Evolutionary conservation across 2,329 filamentous ascomycete species (phyloP), one percentile per base, ranked within the genome.

Genomic region (Hortaea werneckii): DNA sequence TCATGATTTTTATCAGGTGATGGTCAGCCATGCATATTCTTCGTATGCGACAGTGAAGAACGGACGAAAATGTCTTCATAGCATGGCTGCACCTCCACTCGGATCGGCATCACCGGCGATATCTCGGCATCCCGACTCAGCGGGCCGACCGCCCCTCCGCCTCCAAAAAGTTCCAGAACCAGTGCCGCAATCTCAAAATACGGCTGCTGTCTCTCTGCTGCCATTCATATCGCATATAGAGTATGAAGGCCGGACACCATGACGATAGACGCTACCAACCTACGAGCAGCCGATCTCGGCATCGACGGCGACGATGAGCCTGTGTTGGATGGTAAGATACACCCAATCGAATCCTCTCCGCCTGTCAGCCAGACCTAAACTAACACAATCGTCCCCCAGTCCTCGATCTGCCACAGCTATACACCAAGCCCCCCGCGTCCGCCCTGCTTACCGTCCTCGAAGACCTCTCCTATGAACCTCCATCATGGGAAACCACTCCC

Each of bases 341-440:
- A 8, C 8, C 10, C 37, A 12, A 8, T 8, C 9, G 11, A n/a
- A 10, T 3, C 13, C 37, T n/a, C 37, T 39, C 37, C 37, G 5
- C 37, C 37, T 8, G 10, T 39, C 37, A n/a, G 10, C 10, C 37
- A 20, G 20, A 20, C 20, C 20, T 20, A 20, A 20, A 26, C 37
- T 39, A 20, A 39, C 37, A 10, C 32, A 35, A 8, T 46, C 10
- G 40, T 12, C 5, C 13, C 29, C n/a, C 58, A 82, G 80, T 80
- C 48, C 70, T 83, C 47, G 85, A 90, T 59, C 77, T 95, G 27
- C 87, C 88, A n/a, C 85, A 88, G 59, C 74, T 90, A 51, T 87
- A 88, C 75, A 78, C 83, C 57, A 83, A 79, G 58, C 89, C 89
- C 6, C 71, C 79, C 13, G 81, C 78, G 48, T 67, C 71, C 29